Percentiles rank a stretch among this genome's conserved stretches.
Evolutionary conservation across 2,329 filamentous ascomycete species (phyloP).

Genomic region (Pseudogymnoascus sp.): DNA sequence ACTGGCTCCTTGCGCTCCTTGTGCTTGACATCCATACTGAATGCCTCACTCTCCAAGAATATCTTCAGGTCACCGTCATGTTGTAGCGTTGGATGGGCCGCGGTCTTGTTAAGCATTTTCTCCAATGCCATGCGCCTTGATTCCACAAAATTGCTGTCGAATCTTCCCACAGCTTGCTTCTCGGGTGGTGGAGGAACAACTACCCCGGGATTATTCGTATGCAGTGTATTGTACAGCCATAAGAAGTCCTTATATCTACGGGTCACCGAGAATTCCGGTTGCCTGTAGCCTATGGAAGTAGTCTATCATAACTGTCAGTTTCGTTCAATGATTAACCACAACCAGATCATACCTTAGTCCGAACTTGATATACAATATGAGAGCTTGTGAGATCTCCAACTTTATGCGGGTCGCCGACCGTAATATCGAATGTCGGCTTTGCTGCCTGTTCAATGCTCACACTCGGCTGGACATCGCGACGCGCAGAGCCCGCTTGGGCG

Average conservation of each 20-base stretch:
- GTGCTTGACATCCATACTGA: slow-evolving; percentile 95
- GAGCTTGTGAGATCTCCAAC: slow-evolving; percentile 94
- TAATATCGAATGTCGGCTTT: slow-evolving; percentile 83
- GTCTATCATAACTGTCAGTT: slow-evolving; percentile 47
- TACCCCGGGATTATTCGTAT: slow-evolving; percentile 88
- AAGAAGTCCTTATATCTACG: slow-evolving; percentile 92
- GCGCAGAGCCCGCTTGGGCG: slow-evolving; percentile 43
- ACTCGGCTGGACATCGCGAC: slow-evolving; percentile 58
- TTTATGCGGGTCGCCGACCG: slow-evolving; percentile 93
- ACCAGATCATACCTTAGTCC: slow-evolving; percentile 62
- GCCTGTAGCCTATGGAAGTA: slow-evolving; percentile 89
- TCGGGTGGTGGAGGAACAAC: slow-evolving; percentile 94
- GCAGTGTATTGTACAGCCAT: slow-evolving; percentile 92
- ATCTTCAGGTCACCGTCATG: slow-evolving; percentile 91
- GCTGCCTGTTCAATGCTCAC: slow-evolving; percentile 88
- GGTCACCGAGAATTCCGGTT: slow-evolving; percentile 86
- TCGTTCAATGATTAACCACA: neutral
- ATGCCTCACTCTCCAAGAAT: slow-evolving; percentile 91
- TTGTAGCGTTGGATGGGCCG: slow-evolving; percentile 79
- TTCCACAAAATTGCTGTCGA: slow-evolving; percentile 95
- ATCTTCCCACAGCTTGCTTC: slow-evolving; percentile 93
- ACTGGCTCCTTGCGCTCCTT: slow-evolving; percentile 86
- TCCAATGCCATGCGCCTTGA: slow-evolving; percentile 83
- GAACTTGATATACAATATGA: slow-evolving; percentile 94
- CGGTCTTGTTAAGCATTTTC: slow-evolving; percentile 96